Evolutionary conservation across 768 basidiomycete species (phyloP).

Genomic region (Pleurotus platypus): DNA sequence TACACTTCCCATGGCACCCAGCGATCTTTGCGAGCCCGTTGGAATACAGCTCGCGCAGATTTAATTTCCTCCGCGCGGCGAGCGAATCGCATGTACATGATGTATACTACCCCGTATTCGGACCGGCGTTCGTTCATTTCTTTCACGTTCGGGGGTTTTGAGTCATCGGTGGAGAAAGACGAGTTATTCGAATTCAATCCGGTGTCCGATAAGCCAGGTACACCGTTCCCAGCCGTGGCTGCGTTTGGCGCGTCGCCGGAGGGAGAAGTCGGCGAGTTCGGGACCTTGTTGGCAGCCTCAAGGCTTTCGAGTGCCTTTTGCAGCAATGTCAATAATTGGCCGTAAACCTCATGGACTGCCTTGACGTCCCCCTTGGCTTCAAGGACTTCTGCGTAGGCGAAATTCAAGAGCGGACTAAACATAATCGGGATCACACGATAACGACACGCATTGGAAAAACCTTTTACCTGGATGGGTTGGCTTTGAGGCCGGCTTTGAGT

Average conservation of each 20-base stretch:
- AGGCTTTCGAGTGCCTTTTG: constrained; percentile 59
- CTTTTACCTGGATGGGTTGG: constrained; percentile 74
- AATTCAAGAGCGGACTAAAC: constrained; percentile 81
- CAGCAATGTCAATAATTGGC: constrained; percentile 67
- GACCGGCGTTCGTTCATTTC: constrained; percentile 56
- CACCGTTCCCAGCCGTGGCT: constrained; percentile 2
- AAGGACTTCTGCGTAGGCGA: constrained; percentile 79
- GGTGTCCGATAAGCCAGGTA: constrained; percentile 19
- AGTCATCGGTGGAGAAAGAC: constrained; percentile 52
- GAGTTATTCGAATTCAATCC: constrained; percentile 35
- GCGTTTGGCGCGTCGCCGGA: constrained; percentile 8
- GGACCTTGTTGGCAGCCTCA: constrained; percentile 40
- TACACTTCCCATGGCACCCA: constrained; percentile 90
- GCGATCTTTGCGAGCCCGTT: constrained; percentile 71
- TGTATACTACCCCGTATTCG: constrained; percentile 78
- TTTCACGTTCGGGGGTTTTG: constrained; percentile 45
- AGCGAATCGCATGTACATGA: constrained; percentile 92
- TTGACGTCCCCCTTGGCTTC: constrained; percentile 52
- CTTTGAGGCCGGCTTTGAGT: constrained; percentile 81
- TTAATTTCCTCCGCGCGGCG: constrained; percentile 85
- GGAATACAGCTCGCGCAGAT: constrained; percentile 72
- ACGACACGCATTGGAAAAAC: not conserved
- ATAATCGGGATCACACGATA: not conserved
- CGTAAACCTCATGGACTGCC: constrained; percentile 71
- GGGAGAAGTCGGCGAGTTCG: constrained; percentile 23